These are phyloP conservation scores for Halenospora varia DNA, from an alignment of 495 filamentous ascomycete genomes.

Conservation along the genomic window DNA sequence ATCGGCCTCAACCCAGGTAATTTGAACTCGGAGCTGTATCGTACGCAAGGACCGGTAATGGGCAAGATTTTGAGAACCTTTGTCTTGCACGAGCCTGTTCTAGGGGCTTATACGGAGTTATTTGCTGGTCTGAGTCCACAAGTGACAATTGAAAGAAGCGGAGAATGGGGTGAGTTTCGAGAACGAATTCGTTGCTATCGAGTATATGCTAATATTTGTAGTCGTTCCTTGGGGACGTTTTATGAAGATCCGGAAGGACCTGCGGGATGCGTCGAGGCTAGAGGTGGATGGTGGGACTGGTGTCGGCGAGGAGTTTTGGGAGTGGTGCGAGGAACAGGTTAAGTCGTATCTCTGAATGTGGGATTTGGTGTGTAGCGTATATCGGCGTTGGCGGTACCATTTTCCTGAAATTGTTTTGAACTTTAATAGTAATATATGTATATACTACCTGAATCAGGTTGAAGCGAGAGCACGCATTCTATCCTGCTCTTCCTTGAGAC, in stretches of 20 bases:
- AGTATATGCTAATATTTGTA: too few relatives aligned
- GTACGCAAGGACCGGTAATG: slow-evolving; percentile 18
- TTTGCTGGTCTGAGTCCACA: slow-evolving; percentile 34
- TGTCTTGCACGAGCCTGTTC: slow-evolving; percentile 27
- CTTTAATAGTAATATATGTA: too few relatives aligned
- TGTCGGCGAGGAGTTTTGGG: slow-evolving; percentile 35
- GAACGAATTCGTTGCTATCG: too few relatives aligned
- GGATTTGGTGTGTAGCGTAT: too few relatives aligned
- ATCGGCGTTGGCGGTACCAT: too few relatives aligned
- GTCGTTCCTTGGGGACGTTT: slow-evolving; percentile 37
- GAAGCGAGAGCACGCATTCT: too few relatives aligned
- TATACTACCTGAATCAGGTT: too few relatives aligned
- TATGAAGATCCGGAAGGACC: slow-evolving; percentile 28
- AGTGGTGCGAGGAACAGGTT: slow-evolving; percentile 39
- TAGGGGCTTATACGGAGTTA: slow-evolving; percentile 38
- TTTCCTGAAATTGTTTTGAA: too few relatives aligned
- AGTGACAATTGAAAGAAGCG: too few relatives aligned
- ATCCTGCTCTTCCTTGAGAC: too few relatives aligned
- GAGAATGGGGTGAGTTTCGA: slow-evolving; percentile 13
- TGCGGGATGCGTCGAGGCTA: slow-evolving; percentile 26
- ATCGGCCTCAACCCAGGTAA: slow-evolving; percentile 36
- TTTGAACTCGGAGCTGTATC: slow-evolving; percentile 37
- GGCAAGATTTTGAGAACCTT: slow-evolving; percentile 18
- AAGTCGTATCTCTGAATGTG: too few relatives aligned
- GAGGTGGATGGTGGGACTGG: slow-evolving; percentile 34